Conservation (phyloP, 768 basidiomycete species). For the Lyophyllum atratum region DNA sequence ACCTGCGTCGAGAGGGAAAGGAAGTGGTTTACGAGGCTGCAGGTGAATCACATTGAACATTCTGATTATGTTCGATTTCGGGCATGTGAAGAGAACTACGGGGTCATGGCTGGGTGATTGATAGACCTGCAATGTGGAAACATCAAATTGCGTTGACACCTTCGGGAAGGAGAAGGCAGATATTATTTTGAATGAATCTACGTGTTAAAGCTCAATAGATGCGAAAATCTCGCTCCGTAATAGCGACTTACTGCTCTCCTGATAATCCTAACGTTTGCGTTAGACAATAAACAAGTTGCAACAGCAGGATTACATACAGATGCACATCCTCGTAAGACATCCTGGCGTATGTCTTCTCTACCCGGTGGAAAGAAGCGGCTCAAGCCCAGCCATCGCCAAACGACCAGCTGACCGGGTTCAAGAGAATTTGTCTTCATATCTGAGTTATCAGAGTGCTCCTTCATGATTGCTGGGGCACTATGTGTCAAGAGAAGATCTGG, state of each 20-base stretch:
- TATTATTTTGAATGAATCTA: conserved; percentile 70
- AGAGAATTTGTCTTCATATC: conserved; percentile 28
- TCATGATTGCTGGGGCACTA: conserved; percentile 54
- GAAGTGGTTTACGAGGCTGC: conserved; percentile 40
- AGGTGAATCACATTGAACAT: conserved; percentile 51
- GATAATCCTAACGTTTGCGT: conserved; percentile 57
- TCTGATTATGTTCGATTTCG: conserved; percentile 40
- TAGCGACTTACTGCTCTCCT: conserved; percentile 63
- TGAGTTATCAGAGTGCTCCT: conserved; percentile 20
- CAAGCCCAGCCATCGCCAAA: conserved; percentile 73
- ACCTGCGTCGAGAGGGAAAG: conserved; percentile 36
- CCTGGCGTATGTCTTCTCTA: conserved; percentile 29
- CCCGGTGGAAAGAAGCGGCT: conserved; percentile 63
- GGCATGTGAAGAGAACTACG: conserved; percentile 44
- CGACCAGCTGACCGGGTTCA: conserved; percentile 51
- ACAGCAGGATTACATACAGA: conserved; percentile 44
- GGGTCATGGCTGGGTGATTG: conserved; percentile 51
- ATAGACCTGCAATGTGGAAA: conserved; percentile 41
- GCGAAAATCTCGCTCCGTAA: background rate
- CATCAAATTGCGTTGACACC: conserved; percentile 31
- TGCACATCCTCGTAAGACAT: conserved; percentile 55
- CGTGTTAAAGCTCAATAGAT: background rate
- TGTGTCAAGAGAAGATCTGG: conserved; percentile 57
- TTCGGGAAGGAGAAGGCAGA: conserved; percentile 49
- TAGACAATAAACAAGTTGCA: background rate